phyloP scores from a whole-genome alignment of 306 rosid species.

The Acacia crassicarpa region DNA sequence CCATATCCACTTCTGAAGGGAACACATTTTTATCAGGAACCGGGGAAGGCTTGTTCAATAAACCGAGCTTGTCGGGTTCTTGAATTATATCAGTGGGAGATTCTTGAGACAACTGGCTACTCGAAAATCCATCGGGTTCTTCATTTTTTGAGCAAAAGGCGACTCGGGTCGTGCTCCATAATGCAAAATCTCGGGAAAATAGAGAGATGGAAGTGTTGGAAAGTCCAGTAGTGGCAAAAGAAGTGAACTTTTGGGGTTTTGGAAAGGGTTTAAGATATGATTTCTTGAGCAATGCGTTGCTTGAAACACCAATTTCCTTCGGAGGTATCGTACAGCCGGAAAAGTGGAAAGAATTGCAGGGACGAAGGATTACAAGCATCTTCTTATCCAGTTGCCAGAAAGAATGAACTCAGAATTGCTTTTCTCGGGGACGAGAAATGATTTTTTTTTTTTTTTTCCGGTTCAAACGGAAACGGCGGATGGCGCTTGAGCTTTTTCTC shows the following conservation, averaged over 20 bases:
- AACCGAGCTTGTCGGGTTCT: conserved; percentile 64
- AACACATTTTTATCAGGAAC: conserved; percentile 39
- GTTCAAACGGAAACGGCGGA: background rate
- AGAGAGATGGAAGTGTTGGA: conserved; percentile 26
- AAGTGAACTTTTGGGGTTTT: conserved; percentile 21
- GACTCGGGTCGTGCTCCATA: conserved; percentile 42
- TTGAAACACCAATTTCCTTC: conserved; percentile 21
- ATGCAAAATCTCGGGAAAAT: conserved; percentile 40
- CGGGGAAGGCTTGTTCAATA: conserved; percentile 79
- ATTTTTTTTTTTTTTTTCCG: background rate
- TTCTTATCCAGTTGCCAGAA: conserved; percentile 36
- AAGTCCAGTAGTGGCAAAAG: conserved; percentile 28
- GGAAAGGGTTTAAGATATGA: conserved; percentile 22
- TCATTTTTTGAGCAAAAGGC: conserved; percentile 58
- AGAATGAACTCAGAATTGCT: conserved; percentile 45
- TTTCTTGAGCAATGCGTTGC: conserved; percentile 26
- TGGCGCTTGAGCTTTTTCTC: background rate
- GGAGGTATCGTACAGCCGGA: conserved; percentile 25
- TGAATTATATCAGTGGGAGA: conserved; percentile 35
- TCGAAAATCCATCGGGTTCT: conserved; percentile 55
- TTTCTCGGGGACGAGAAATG: conserved; percentile 8
- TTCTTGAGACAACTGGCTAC: conserved; percentile 49
- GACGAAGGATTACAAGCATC: conserved; percentile 55
- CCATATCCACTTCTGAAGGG: conserved; percentile 45
- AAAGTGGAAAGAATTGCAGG: conserved; percentile 48